Conservation (phyloP, 441 rosid species). For the Omphalea diandra region DNA sequence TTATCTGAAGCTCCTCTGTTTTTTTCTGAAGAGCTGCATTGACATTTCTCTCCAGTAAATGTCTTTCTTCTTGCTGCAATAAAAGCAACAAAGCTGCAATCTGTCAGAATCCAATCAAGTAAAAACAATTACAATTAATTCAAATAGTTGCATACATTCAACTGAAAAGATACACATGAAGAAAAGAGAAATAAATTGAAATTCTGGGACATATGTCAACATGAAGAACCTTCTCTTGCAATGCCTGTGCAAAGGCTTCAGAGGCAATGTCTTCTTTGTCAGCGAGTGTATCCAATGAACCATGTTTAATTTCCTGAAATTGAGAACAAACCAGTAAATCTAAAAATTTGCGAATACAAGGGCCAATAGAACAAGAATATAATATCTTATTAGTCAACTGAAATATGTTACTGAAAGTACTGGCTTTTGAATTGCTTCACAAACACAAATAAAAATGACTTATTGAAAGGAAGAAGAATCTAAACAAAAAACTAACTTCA, state of each 20-base stretch:
- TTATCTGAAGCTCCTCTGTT: conserved; percentile 87
- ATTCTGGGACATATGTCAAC: not conserved
- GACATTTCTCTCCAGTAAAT: conserved; percentile 84
- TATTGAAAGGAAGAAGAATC: not conserved
- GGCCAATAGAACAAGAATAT: not conserved
- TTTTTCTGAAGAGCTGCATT: conserved; percentile 79
- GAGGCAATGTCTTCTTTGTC: conserved; percentile 46
- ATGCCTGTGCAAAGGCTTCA: conserved; percentile 71
- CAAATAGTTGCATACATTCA: conserved; percentile 2
- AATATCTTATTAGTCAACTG: not conserved
- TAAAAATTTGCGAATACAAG: not conserved
- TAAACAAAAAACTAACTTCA: not conserved
- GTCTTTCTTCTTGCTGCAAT: conserved; percentile 97
- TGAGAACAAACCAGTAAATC: conserved; percentile 3
- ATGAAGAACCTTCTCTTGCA: conserved; percentile 81
- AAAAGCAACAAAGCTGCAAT: conserved; percentile 77
- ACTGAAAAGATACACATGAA: conserved; percentile 13
- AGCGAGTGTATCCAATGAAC: conserved; percentile 21
- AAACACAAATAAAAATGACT: not conserved
- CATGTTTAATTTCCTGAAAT: conserved; percentile 46
- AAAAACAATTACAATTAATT: conserved; percentile 10
- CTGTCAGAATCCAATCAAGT: conserved; percentile 43
- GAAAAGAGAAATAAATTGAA: not conserved
- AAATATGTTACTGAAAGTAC: not conserved
- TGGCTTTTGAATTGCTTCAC: not conserved